Conservation (phyloP, 2,329 filamentous ascomycete genomes). For the Fusarium sp. region DNA sequence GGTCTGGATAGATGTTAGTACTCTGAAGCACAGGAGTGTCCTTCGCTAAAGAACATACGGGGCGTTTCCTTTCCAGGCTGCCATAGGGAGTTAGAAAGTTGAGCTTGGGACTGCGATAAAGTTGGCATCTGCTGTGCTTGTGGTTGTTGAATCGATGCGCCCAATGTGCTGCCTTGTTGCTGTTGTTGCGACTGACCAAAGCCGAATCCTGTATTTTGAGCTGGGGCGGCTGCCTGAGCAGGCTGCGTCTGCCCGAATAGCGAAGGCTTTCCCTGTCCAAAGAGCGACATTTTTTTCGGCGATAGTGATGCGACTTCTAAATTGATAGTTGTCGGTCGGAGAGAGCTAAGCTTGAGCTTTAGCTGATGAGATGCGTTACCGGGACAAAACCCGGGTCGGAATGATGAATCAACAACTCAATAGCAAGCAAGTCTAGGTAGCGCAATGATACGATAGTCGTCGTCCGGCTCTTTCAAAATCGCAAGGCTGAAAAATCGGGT, state of each 20-base stretch:
- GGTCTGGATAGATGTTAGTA: constrained; percentile 51
- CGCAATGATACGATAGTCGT: not conserved
- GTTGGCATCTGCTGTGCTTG: constrained; percentile 57
- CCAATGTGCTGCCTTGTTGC: constrained; percentile 52
- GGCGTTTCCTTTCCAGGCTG: constrained; percentile 63
- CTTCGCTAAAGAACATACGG: constrained; percentile 51
- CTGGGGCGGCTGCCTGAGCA: constrained; percentile 48
- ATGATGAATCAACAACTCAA: not conserved
- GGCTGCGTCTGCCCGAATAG: constrained; percentile 55
- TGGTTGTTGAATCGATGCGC: constrained; percentile 51
- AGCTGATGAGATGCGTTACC: constrained; percentile 19
- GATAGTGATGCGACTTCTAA: constrained; percentile 24
- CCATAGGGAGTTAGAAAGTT: constrained; percentile 64
- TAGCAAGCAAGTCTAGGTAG: not conserved
- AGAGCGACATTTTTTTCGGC: constrained; percentile 51
- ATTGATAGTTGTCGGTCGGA: constrained; percentile 21
- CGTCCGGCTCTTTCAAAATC: not conserved
- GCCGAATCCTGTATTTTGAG: constrained; percentile 33
- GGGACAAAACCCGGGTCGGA: constrained; percentile 10
- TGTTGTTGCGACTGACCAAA: constrained; percentile 49
- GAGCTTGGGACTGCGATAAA: constrained; percentile 58
- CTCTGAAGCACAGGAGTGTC: not conserved
- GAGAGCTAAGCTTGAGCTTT: constrained; percentile 33
- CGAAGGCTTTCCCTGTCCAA: constrained; percentile 54
- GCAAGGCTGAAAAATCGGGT: constrained; percentile 33